Conservation (phyloP, 1,284 basidiomycete genomes). For the Volvariella volvacea region DNA sequence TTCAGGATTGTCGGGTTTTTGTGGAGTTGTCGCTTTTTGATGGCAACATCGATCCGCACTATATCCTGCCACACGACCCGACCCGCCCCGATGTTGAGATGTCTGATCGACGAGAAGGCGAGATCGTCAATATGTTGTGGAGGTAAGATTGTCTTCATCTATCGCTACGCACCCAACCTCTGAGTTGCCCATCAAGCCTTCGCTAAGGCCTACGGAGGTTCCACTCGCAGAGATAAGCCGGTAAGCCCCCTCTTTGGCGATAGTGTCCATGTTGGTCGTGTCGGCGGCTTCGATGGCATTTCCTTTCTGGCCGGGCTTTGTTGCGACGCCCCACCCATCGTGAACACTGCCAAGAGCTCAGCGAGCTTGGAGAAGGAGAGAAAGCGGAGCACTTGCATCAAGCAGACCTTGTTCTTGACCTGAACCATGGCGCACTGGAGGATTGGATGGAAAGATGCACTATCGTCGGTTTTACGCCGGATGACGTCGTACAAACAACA, state of each 20-base stretch:
- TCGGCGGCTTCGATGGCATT: constrained; percentile 80
- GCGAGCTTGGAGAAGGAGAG: constrained; percentile 2
- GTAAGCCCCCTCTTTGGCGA: constrained; percentile 71
- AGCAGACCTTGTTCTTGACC: constrained; percentile 84
- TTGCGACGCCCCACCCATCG: constrained; percentile 87
- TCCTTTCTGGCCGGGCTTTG: constrained; percentile 64
- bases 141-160: too few species aligned
- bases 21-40: constrained; percentile 84
- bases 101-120: constrained; percentile 37
- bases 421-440: constrained; percentile 16
- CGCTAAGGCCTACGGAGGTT: constrained; percentile 80
- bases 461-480: too few species aligned
- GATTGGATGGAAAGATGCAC: constrained; percentile 7
- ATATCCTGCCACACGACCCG: constrained; percentile 95
- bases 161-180: constrained; percentile 73
- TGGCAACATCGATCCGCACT: constrained; percentile 84
- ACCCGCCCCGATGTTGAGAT: constrained; percentile 89
- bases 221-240: constrained; percentile 79
- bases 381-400: constrained; percentile 54
- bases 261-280: constrained; percentile 84
- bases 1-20: constrained; percentile 69
- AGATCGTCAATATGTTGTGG: too few species aligned
- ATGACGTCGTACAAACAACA: too few species aligned
- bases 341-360: constrained; percentile 56
- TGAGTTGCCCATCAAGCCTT: constrained; percentile 93